A percentile compares a stretch with the other conserved stretches of the same genome.
Conservation (phyloP, 306 rosid species). For the Senna siamea region DNA sequence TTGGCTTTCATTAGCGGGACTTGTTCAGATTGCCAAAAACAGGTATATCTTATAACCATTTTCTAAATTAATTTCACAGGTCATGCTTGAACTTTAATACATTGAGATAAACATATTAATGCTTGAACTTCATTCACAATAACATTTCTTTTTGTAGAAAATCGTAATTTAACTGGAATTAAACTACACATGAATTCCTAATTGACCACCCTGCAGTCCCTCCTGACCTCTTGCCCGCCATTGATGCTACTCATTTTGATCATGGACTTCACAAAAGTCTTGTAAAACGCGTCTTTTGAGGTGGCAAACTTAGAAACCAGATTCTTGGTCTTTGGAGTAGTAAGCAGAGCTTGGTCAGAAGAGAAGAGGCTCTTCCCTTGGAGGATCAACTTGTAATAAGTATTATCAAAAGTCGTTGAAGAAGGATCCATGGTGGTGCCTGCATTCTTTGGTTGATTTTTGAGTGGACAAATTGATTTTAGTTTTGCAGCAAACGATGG, state of each 20-base stretch:
- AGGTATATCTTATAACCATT: not conserved
- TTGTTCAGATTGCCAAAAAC: slow-evolving; percentile 4
- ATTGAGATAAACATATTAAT: slow-evolving; percentile 28
- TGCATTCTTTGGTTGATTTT: slow-evolving; percentile 61
- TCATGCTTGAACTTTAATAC: slow-evolving; percentile 31
- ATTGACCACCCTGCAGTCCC: slow-evolving; percentile 59
- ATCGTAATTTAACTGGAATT: slow-evolving; percentile 31
- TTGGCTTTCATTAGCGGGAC: not conserved
- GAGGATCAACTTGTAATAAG: slow-evolving; percentile 69
- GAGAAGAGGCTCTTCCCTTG: slow-evolving; percentile 65
- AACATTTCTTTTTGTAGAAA: not conserved
- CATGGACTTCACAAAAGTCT: slow-evolving; percentile 77
- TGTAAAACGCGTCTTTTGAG: slow-evolving; percentile 48
- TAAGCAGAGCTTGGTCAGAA: slow-evolving; percentile 71
- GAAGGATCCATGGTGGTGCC: slow-evolving; percentile 65
- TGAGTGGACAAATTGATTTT: slow-evolving; percentile 58
- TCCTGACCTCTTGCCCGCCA: slow-evolving; percentile 71
- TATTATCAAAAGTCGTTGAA: slow-evolving; percentile 61
- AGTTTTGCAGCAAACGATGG: slow-evolving; percentile 60
- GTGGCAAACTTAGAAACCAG: slow-evolving; percentile 64
- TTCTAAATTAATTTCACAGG: slow-evolving; percentile 18
- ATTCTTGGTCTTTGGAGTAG: slow-evolving; percentile 49
- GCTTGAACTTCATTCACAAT: too few relatives aligned
- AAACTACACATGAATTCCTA: slow-evolving; percentile 46
- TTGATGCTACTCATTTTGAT: slow-evolving; percentile 70